Base-by-base conservation (phyloP, 495 filamentous ascomycete species). In the Aspergillus mulundensis region DNA sequence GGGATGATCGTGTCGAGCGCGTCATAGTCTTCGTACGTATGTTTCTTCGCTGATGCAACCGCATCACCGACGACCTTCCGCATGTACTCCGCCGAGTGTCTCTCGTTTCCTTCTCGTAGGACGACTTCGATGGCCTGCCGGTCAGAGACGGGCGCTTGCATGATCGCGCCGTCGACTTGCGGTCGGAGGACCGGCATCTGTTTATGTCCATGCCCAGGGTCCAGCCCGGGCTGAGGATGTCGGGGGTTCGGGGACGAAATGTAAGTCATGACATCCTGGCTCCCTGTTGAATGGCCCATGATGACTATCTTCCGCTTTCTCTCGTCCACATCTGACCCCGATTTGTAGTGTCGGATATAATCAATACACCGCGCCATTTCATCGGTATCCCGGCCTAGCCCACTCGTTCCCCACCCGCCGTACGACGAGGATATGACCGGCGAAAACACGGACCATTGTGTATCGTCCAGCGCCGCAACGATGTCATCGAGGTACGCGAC, bases 121-220 rank as follows among this genome's bases (percentile, higher is more conserved):
- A 66, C 58, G 59, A 69, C 68, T 16, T 63, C 54, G 21, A 90
- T 64, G 0, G 81, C 82, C 63, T 92, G 87, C 25, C 90, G 78
- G 64, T 95, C 90, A 36, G 80, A 86, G 11, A 88, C 83, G 7
- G 84, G 81, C 0, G 85, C 90, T 61, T 95, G 90, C 52, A 95
- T 71, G 25, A 96, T 85, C 21, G 81, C 84, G 14, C 87, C 90
- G 53, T 92, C 82, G 15, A 95, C 77, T 0, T 59, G 56, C n/a
- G 70, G 69, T 16, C 67, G 65, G 10, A 45, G 36, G 8, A 57
- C 40, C 28, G 21, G 25, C 30, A 12, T 28, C 50, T 12, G 5
- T 15, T 14, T 36, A 36, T 7, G 32, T 36, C 32, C 32, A 7
- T 36, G 32, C 3, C 34, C 14, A 19, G 32, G 36, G 16, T 52